Evolutionary conservation across 805 yeast genomes (phyloP).

Genomic region (Starmerella stigmatis): DNA sequence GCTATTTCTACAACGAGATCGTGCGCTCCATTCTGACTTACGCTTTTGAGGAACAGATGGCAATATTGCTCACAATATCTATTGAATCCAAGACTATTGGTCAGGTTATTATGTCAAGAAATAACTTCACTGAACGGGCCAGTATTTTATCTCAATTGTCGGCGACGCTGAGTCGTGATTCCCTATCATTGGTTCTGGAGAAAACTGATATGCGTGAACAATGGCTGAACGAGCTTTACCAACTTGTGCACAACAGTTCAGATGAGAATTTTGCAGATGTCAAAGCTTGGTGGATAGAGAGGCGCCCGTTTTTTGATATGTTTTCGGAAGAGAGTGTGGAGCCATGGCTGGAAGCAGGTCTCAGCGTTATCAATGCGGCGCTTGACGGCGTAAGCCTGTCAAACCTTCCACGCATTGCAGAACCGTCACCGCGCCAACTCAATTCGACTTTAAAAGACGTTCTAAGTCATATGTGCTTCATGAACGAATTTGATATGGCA

Average conservation of each 20-base stretch:
- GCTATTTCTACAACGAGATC: background rate
- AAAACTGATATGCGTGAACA: background rate
- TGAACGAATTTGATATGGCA: background rate
- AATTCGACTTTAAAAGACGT: background rate
- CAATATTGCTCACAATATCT: background rate
- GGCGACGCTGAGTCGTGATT: background rate
- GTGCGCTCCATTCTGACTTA: background rate
- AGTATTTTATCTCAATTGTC: background rate
- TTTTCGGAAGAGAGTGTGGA: background rate
- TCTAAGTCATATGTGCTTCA: background rate
- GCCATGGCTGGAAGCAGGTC: constrained; percentile 2
- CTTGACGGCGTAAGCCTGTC: constrained; percentile 1
- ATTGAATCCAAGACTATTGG: background rate
- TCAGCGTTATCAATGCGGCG: background rate
- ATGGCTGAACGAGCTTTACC: background rate
- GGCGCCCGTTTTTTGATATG: background rate
- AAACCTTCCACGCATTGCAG: background rate
- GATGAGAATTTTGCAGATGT: background rate
- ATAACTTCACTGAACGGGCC: background rate
- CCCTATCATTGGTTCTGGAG: background rate
- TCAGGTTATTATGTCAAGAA: background rate
- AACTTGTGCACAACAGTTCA: background rate
- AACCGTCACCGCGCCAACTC: background rate
- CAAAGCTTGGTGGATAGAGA: background rate
- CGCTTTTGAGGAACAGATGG: background rate